Conservation (phyloP, 441 rosid genomes). For the Populus trichocarpa region DNA sequence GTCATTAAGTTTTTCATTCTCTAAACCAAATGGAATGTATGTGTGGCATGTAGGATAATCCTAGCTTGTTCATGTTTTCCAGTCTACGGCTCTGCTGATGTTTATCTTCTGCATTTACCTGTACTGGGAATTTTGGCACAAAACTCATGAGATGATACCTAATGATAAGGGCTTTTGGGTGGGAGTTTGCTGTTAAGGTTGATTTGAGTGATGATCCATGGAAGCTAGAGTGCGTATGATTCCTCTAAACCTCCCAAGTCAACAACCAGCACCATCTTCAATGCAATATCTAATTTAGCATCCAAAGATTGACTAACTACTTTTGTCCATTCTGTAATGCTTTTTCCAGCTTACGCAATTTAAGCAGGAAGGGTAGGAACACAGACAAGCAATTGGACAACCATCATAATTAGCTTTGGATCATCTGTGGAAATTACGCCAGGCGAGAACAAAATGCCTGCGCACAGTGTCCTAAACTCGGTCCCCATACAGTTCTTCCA, state of each 20-base stretch:
- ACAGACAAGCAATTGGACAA: not conserved
- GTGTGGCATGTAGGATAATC: too few species aligned
- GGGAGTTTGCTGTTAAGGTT: not conserved
- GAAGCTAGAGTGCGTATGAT: not conserved
- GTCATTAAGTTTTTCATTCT: too few species aligned
- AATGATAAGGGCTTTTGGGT: not conserved
- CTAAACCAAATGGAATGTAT: too few species aligned
- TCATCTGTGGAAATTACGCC: not conserved
- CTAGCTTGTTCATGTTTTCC: too few species aligned
- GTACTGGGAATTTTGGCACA: not conserved
- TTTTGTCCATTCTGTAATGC: not conserved
- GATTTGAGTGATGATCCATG: not conserved
- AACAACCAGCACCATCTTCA: not conserved
- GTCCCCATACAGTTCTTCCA: not conserved
- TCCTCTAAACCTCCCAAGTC: not conserved
- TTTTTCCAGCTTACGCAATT: not conserved
- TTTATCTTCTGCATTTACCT: too few species aligned
- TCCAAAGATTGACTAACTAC: not conserved
- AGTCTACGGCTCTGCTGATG: too few species aligned
- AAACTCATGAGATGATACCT: not conserved
- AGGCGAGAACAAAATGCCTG: not conserved
- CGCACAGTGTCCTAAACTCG: not conserved
- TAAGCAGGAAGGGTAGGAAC: not conserved
- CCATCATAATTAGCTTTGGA: not conserved
- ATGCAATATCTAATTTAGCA: constrained; percentile 1